Percentiles rank a stretch among this genome's conserved stretches.
Conservation (phyloP, 305 asterid genomes). For the Fraxinus xanthoxyloides region DNA sequence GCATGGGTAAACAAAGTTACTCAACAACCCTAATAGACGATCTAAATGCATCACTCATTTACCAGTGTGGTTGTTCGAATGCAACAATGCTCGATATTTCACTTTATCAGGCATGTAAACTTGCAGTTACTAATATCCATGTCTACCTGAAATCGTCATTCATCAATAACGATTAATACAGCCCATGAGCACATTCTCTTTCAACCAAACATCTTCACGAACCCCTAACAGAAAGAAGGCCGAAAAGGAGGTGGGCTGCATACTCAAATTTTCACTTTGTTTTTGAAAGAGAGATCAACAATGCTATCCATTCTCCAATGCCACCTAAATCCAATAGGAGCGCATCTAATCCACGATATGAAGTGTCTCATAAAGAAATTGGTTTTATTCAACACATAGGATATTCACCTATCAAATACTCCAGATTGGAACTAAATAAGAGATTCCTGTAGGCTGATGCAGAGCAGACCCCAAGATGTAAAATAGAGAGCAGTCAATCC, state of each 20-base stretch:
- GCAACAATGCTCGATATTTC: neutral
- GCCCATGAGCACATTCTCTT: neutral
- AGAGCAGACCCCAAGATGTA: neutral
- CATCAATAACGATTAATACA: neutral
- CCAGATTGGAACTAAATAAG: neutral
- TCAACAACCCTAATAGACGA: neutral
- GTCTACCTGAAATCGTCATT: neutral
- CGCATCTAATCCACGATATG: neutral
- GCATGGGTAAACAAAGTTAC: neutral
- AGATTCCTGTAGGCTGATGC: neutral
- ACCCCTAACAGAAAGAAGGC: neutral
- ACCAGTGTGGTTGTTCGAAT: neutral
- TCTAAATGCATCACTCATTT: neutral
- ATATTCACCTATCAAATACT: slow-evolving; percentile 1
- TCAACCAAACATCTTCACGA: neutral
- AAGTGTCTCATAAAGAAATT: neutral
- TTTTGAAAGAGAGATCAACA: neutral
- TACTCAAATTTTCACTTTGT: neutral
- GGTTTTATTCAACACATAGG: neutral
- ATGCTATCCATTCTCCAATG: neutral
- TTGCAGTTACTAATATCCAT: neutral
- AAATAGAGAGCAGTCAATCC: neutral
- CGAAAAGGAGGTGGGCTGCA: neutral
- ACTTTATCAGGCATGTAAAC: neutral
- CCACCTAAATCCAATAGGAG: neutral